phyloP scores from a whole-genome alignment of 495 filamentous ascomycete species.

The Aspergillus ostianus region DNA sequence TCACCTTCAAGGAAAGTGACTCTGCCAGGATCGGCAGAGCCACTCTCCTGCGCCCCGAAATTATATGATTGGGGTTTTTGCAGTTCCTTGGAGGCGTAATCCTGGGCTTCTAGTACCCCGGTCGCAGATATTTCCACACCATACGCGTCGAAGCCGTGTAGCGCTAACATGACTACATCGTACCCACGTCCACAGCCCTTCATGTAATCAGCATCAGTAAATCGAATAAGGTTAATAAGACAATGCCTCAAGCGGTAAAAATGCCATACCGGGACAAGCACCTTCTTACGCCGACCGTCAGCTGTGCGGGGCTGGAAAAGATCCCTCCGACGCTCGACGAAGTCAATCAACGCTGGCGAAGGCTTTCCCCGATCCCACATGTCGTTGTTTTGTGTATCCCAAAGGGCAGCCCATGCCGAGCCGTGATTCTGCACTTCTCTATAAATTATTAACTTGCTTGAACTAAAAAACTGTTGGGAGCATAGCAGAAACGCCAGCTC shows the following conservation, averaged over 20 bases:
- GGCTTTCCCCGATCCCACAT: slow-evolving; percentile 45
- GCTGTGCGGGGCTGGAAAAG: slow-evolving; percentile 18
- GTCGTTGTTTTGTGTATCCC: slow-evolving; percentile 33
- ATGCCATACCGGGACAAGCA: slow-evolving; percentile 36
- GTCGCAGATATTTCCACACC: slow-evolving; percentile 31
- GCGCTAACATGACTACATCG: slow-evolving; percentile 30
- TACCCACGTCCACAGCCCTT: slow-evolving; percentile 35
- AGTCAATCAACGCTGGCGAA: slow-evolving; percentile 42
- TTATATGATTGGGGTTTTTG: slow-evolving; percentile 15
- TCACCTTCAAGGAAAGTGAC: slow-evolving; percentile 58
- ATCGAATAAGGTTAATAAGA: too few species aligned
- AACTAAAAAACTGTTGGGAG: too few species aligned
- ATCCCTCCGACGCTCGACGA: slow-evolving; percentile 30
- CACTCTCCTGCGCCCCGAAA: slow-evolving; percentile 10
- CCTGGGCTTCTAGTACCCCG: slow-evolving; percentile 20
- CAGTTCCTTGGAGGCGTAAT: slow-evolving; percentile 19
- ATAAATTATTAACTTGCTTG: too few species aligned
- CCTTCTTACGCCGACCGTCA: slow-evolving; percentile 30
- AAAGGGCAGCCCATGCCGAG: slow-evolving; percentile 36
- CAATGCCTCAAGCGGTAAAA: background rate
- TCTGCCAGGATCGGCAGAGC: background rate
- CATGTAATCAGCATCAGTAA: too few species aligned
- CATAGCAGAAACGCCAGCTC: too few species aligned
- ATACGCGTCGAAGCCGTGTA: slow-evolving; percentile 30
- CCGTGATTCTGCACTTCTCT: too few species aligned